Conservation (phyloP, 306 rosid species). For the Rosa multiflora region DNA sequence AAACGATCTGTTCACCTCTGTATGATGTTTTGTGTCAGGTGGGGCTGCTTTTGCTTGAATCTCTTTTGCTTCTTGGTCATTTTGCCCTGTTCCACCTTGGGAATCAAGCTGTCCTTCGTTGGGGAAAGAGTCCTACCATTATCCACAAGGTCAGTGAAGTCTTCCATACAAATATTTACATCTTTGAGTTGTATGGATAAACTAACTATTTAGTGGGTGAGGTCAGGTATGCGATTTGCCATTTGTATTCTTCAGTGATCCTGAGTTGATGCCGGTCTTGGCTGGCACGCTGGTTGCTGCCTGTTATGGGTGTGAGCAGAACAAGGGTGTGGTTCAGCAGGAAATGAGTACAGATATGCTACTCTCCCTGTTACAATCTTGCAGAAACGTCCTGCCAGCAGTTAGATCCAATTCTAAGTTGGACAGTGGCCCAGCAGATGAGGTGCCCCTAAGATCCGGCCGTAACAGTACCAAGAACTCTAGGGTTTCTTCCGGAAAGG, state of each 20-base stretch:
- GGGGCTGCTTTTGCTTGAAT: slow-evolving; percentile 81
- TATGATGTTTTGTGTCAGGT: slow-evolving; percentile 44
- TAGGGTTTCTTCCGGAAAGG: slow-evolving; percentile 49
- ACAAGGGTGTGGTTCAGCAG: slow-evolving; percentile 87
- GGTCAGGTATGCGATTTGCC: slow-evolving; percentile 95
- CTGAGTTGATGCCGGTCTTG: slow-evolving; percentile 95
- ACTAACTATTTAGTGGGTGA: slow-evolving; percentile 40
- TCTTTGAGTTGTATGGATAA: slow-evolving; percentile 20
- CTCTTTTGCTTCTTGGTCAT: slow-evolving; percentile 82
- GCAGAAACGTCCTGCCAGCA: slow-evolving; percentile 51
- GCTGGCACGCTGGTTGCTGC: slow-evolving; percentile 86
- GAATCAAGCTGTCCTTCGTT: slow-evolving; percentile 93
- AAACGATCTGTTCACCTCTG: neutral
- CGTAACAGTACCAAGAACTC: slow-evolving; percentile 56
- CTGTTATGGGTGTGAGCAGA: slow-evolving; percentile 87
- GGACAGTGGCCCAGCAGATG: slow-evolving; percentile 49
- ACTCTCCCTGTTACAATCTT: slow-evolving; percentile 75
- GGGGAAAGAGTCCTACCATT: slow-evolving; percentile 98
- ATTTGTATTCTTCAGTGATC: slow-evolving; percentile 93
- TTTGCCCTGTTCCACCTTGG: slow-evolving; percentile 88
- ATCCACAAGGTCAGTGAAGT: slow-evolving; percentile 78
- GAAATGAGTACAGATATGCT: slow-evolving; percentile 93
- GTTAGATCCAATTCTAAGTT: slow-evolving; percentile 40
- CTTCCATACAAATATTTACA: slow-evolving; percentile 7
- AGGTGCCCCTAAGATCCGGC: slow-evolving; percentile 36